Conservation (phyloP, 192 early-diverging fungal species). For the Linderina pennispora region DNA sequence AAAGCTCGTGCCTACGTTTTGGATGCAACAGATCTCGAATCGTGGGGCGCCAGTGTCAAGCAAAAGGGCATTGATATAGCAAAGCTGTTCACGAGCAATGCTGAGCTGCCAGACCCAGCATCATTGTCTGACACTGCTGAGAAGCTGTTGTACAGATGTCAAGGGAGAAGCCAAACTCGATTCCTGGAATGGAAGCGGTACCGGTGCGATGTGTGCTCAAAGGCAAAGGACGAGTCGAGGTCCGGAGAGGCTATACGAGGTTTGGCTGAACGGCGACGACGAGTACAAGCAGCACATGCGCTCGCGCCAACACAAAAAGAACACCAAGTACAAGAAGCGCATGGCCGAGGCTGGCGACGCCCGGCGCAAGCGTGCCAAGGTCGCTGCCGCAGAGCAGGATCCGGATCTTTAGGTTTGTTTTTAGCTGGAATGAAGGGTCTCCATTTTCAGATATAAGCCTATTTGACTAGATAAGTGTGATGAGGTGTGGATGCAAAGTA, state of each 20-base stretch:
- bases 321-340: slow-evolving; percentile 27
- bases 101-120: slow-evolving; percentile 8
- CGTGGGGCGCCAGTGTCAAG: slow-evolving; percentile 53
- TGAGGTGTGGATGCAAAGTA: too few relatives aligned
- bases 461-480: too few relatives aligned
- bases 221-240: slow-evolving; percentile 24
- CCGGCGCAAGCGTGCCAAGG: neutral
- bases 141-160: slow-evolving; percentile 19
- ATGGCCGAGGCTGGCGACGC: slow-evolving; percentile 4
- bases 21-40: slow-evolving; percentile 59
- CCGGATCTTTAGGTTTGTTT: neutral
- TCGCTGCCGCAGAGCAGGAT: neutral
- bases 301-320: slow-evolving; percentile 60
- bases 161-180: slow-evolving; percentile 19
- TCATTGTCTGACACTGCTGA: slow-evolving; percentile 15
- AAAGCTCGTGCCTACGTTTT: slow-evolving; percentile 54
- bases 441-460: too few relatives aligned
- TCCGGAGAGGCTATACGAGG: slow-evolving; percentile 33
- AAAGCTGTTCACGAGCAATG: slow-evolving; percentile 20
- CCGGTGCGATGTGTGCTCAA: slow-evolving; percentile 63
- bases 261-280: slow-evolving; percentile 62
- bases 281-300: slow-evolving; percentile 72
- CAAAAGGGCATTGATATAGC: slow-evolving; percentile 51
- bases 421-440: too few relatives aligned
- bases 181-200: slow-evolving; percentile 60